Evolutionary conservation across 768 basidiomycete species (phyloP).

Genomic region (Lepiota venenata): DNA sequence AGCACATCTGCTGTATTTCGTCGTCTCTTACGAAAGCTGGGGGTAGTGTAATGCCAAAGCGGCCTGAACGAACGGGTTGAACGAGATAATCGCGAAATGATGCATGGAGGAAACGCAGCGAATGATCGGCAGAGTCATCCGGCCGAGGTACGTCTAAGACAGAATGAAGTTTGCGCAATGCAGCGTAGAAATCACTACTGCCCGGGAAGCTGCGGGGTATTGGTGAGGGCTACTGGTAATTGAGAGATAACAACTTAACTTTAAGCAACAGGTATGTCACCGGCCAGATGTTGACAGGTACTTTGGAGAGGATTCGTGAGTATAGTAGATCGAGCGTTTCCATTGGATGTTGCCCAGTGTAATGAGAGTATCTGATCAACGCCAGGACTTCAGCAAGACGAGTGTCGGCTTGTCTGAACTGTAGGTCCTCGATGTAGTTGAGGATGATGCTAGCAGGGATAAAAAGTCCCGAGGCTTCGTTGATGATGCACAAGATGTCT

Average conservation of each 20-base stretch:
- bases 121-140: too few relatives aligned
- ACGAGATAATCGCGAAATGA: too few relatives aligned
- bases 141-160: too few relatives aligned
- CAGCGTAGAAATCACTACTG: too few relatives aligned
- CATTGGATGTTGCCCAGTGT: neutral
- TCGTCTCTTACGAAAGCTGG: too few relatives aligned
- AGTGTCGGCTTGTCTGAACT: neutral
- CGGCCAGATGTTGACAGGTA: neutral
- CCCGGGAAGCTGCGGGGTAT: neutral
- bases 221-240: too few relatives aligned
- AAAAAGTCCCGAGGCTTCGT: constrained; percentile 12
- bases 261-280: neutral
- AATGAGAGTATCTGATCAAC: neutral
- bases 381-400: neutral
- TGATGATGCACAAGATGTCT: neutral
- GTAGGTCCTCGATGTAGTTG: constrained; percentile 13
- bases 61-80: too few relatives aligned
- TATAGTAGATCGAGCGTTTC: constrained; percentile 9
- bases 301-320: neutral
- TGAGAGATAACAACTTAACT: too few relatives aligned
- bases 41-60: too few relatives aligned
- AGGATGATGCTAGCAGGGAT: constrained; percentile 11
- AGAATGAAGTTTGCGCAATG: too few relatives aligned
- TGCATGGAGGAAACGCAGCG: neutral
- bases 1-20: too few relatives aligned